phyloP scores from a whole-genome alignment of 225 moss, liverwort and hornwort genomes.

The Pleurozium schreberi region DNA sequence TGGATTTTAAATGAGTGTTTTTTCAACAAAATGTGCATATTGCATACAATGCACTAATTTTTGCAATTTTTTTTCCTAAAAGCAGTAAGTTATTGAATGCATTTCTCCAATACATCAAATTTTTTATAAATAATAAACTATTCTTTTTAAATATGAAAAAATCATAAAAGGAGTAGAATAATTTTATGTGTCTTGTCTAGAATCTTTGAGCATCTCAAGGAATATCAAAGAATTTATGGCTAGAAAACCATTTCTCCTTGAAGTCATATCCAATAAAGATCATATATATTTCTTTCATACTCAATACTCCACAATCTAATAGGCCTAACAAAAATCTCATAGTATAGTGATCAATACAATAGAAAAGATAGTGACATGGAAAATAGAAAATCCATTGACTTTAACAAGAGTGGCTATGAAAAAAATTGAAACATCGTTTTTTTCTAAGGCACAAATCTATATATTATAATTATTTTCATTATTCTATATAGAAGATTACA shows the following conservation, averaged over 20 bases:
- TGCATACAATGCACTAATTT: neutral
- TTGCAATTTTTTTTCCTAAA: neutral
- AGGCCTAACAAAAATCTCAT: neutral
- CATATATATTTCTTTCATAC: neutral
- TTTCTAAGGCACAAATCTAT: neutral
- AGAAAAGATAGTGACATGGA: rapidly evolving
- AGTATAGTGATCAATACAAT: neutral
- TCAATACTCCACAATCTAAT: neutral
- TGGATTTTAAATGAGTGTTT: neutral
- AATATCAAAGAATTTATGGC: neutral
- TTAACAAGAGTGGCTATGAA: no score
- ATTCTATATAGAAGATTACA: neutral
- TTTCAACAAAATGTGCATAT: neutral
- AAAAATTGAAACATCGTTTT: neutral
- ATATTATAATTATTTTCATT: neutral
- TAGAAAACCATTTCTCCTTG: neutral
- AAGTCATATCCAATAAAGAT: neutral
- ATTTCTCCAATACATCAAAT: neutral
- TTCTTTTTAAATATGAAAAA: no score
- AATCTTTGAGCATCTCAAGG: neutral
- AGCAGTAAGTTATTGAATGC: neutral
- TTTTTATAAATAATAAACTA: neutral
- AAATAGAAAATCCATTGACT: neutral
- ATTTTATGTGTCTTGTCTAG: rapidly evolving
- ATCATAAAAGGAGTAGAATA: neutral